These are phyloP conservation scores for Bombardia bombarda DNA, from an alignment of 495 filamentous ascomycete genomes.

Conservation along the genomic window DNA sequence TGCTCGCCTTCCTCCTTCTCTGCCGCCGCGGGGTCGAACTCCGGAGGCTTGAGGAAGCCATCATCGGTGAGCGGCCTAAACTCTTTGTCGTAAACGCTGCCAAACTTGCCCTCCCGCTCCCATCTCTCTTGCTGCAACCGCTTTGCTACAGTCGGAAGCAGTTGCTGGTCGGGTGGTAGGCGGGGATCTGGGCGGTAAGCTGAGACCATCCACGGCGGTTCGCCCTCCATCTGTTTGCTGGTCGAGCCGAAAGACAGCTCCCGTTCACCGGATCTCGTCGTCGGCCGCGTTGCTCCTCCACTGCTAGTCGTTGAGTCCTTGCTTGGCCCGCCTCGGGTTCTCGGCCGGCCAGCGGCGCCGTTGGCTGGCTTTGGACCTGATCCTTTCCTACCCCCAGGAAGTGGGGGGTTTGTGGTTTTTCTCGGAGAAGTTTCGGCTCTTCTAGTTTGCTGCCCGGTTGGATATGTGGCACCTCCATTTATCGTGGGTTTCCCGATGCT, in stretches of 20 bases:
- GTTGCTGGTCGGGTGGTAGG: conserved; percentile 88
- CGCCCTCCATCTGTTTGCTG: conserved; percentile 77
- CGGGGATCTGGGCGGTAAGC: conserved; percentile 96
- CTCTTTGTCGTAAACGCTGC: conserved; percentile 72
- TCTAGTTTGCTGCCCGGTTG: conserved; percentile 31
- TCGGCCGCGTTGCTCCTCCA: conserved; percentile 37
- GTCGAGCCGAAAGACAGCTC: conserved; percentile 32
- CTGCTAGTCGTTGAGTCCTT: conserved; percentile 46
- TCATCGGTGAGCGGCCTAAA: conserved; percentile 67
- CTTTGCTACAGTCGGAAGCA: conserved; percentile 89
- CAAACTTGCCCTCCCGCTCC: conserved; percentile 82
- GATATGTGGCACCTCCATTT: conserved; percentile 19
- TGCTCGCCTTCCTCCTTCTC: conserved; percentile 25
- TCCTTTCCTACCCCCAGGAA: conserved; percentile 28
- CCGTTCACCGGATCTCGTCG: conserved; percentile 44
- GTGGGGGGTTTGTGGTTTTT: conserved; percentile 26
- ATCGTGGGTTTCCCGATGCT: conserved; percentile 50
- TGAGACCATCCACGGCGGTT: conserved; percentile 88
- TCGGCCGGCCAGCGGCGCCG: conserved; percentile 46
- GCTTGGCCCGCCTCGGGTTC: conserved; percentile 49
- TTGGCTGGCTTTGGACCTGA: conserved; percentile 30
- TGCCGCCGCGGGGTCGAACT: conserved; percentile 16
- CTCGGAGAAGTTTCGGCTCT: conserved; percentile 40
- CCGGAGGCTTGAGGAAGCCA: conserved; percentile 39
- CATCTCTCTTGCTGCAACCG: conserved; percentile 89